Percentiles rank a stretch among this genome's conserved stretches.
phyloP scores from a whole-genome alignment of 768 basidiomycete genomes.

The Boletus edulis region DNA sequence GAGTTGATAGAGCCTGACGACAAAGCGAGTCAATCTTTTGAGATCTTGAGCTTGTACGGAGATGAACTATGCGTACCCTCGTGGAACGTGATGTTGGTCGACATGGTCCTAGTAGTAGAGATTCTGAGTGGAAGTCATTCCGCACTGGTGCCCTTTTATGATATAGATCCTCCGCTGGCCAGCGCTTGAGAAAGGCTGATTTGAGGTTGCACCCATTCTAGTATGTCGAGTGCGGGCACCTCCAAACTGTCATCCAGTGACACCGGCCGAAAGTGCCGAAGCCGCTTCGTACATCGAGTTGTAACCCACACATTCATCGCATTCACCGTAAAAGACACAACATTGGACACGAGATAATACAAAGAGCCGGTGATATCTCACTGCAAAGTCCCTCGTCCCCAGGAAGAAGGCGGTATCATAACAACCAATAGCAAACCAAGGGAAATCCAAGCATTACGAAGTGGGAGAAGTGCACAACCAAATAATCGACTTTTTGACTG shows the following conservation, averaged over 20 bases:
- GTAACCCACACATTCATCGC: not conserved
- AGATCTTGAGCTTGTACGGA: not conserved
- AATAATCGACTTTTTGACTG: slow-evolving; percentile 56
- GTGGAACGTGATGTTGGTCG: slow-evolving; percentile 66
- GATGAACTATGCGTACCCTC: slow-evolving; percentile 40
- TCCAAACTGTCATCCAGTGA: not conserved
- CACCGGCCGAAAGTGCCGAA: slow-evolving; percentile 17
- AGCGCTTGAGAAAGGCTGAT: slow-evolving; percentile 12
- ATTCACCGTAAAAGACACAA: not conserved
- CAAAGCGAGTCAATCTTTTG: not conserved
- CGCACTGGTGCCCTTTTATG: slow-evolving; percentile 10
- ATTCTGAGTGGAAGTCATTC: not conserved
- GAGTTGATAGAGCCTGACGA: slow-evolving; percentile 64
- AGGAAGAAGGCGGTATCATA: slow-evolving; percentile 17
- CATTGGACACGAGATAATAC: slow-evolving; percentile 1
- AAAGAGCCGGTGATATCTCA: slow-evolving; percentile 2
- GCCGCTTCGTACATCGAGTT: too few relatives aligned
- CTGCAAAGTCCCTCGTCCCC: slow-evolving; percentile 25
- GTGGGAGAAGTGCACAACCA: slow-evolving; percentile 46
- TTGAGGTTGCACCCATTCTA: not conserved
- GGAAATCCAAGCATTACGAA: slow-evolving; percentile 9
- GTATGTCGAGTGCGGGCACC: not conserved
- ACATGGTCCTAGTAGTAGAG: slow-evolving; percentile 22
- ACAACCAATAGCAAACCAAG: not conserved
- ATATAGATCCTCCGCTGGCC: not conserved